Evolutionary conservation across 2,329 filamentous ascomycete genomes (phyloP).

Genomic region (Stromatinia cepivora): DNA sequence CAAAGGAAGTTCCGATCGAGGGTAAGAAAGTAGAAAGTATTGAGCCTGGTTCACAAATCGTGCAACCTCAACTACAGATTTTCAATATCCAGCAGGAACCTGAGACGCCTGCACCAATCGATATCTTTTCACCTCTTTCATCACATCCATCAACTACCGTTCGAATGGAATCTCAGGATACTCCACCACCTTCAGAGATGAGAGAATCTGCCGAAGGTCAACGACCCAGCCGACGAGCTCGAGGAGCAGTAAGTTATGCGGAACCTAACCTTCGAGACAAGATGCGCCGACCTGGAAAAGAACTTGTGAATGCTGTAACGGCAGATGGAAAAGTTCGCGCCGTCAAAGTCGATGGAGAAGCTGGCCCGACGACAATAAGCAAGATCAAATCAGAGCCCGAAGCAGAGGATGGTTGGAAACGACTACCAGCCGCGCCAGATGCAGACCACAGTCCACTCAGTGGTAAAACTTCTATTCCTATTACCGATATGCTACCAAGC

Average conservation of each 20-base stretch:
- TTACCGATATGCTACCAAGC: slow-evolving; percentile 31
- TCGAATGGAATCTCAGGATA: slow-evolving; percentile 47
- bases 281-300: slow-evolving; percentile 78
- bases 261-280: slow-evolving; percentile 80
- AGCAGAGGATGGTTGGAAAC: slow-evolving; percentile 39
- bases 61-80: slow-evolving; percentile 23
- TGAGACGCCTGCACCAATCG: slow-evolving; percentile 45
- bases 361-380: not conserved
- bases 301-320: slow-evolving; percentile 71
- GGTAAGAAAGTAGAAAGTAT: not conserved
- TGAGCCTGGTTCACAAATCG: not conserved
- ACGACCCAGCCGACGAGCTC: slow-evolving; percentile 65
- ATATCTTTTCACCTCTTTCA: slow-evolving; percentile 50
- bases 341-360: slow-evolving; percentile 34
- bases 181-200: slow-evolving; percentile 60
- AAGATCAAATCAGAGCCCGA: slow-evolving; percentile 39
- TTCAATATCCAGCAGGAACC: slow-evolving; percentile 41
- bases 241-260: slow-evolving; percentile 73
- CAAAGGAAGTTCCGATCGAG: slow-evolving; percentile 27
- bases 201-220: slow-evolving; percentile 56
- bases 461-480: slow-evolving; percentile 30
- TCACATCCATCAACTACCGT: slow-evolving; percentile 46
- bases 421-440: slow-evolving; percentile 31
- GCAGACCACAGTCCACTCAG: slow-evolving; percentile 40
- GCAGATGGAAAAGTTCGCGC: slow-evolving; percentile 55